Base-by-base conservation (phyloP, 306 rosid species). In the Cajanus cajan region DNA sequence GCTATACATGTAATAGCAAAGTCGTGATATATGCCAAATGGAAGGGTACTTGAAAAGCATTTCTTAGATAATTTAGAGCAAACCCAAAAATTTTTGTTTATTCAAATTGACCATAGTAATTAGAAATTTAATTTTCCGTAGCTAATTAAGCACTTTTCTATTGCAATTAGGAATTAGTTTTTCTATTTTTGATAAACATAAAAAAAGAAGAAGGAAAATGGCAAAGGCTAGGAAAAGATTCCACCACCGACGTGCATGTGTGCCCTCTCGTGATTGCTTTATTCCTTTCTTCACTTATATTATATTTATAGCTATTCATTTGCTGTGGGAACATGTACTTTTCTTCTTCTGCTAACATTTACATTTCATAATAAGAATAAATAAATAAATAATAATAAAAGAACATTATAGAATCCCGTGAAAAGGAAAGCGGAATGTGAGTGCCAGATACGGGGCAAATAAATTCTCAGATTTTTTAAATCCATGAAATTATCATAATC, bases 251-350 rank as follows among this genome's bases (percentile, higher is more conserved):
- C 83, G 37, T 36, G 6, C 28, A 9, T 39, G 10, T 11, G 34
- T 48, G 66, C 8, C 8, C 0, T 4, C 43, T 28, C 31, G 55
- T 50, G 66, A 25, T 37, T 62, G 24, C 83, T 86, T 83, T 83
- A 80, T 83, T 67, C 85, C 72, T 83, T 83, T n/a, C 87, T 61
- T 77, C 5, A n/a, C 36, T 28, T n/a, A n/a, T n/a, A n/a, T n/a
- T n/a, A n/a, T n/a, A n/a, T n/a, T n/a, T n/a, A n/a, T n/a, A n/a
- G n/a, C n/a, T n/a, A n/a, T n/a, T n/a, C n/a, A 41, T 66, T 18
- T 39, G 50, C 33, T 13, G 12, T 54, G 55, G 4, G 28, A 45
- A 31, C 77, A 80, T 80, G 40, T 70, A 39, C 79, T 75, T 84
- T 80, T 52, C 82, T 63, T 80, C 11, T 8, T 7, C 13, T 13